These are phyloP conservation scores for Talaromyces sp. DNA, from an alignment of 2,329 filamentous ascomycete species.

Conservation along the genomic window DNA sequence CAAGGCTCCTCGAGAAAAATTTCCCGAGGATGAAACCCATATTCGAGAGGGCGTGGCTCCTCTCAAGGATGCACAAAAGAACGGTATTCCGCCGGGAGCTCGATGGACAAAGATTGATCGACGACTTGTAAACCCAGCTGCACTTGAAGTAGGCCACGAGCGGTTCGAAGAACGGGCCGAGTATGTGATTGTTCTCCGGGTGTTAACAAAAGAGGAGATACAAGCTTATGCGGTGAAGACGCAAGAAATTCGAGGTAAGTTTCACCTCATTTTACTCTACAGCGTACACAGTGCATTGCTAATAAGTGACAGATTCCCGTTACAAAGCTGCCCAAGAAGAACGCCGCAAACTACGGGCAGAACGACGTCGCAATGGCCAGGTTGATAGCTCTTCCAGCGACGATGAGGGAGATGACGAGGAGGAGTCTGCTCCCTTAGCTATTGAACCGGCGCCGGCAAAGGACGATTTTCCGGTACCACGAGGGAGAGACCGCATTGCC, in stretches of 20 bases:
- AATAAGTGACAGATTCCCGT: conserved; percentile 30
- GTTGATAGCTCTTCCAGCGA: conserved; percentile 27
- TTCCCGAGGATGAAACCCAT: conserved; percentile 80
- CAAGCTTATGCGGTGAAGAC: conserved; percentile 80
- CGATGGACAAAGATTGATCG: conserved; percentile 93
- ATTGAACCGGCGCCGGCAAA: conserved; percentile 31
- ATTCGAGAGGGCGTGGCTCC: conserved; percentile 87
- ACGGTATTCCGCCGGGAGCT: conserved; percentile 71
- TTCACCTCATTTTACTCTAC: not conserved
- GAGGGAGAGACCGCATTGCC: conserved; percentile 13
- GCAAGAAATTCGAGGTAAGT: conserved; percentile 71
- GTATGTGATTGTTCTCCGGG: conserved; percentile 87
- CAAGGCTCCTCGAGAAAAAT: conserved; percentile 74
- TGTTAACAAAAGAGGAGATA: conserved; percentile 84
- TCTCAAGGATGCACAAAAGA: conserved; percentile 75
- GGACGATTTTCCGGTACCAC: conserved; percentile 15
- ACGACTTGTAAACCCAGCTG: conserved; percentile 82
- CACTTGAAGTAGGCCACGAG: conserved; percentile 80
- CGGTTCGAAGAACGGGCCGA: conserved; percentile 88
- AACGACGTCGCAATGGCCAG: conserved; percentile 38
- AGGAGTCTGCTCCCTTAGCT: conserved; percentile 28
- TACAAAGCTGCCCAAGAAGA: conserved; percentile 36
- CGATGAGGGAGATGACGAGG: conserved; percentile 35
- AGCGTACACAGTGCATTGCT: not conserved
- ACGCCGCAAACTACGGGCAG: conserved; percentile 41